Percentiles rank a stretch among this genome's conserved stretches.
Conservation (phyloP, 495 filamentous ascomycete genomes). For the Penicillium nucicola region DNA sequence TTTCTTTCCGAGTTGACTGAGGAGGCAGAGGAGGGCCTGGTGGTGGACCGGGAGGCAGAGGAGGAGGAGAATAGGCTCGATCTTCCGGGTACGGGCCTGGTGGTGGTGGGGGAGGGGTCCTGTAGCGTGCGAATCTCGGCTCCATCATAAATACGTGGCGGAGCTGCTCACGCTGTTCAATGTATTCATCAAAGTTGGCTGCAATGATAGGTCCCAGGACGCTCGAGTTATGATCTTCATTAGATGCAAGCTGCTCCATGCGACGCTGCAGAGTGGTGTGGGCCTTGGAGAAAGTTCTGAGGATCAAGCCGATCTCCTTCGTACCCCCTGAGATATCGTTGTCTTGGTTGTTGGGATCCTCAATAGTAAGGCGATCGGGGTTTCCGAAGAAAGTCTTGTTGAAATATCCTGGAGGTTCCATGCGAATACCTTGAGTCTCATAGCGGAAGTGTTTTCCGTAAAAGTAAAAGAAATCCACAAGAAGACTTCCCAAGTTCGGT, state of each 20-base stretch:
- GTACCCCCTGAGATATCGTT: constrained; percentile 90
- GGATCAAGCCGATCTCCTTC: constrained; percentile 57
- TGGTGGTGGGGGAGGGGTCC: constrained; percentile 14
- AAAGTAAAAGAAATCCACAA: constrained; percentile 83
- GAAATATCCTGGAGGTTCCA: constrained; percentile 67
- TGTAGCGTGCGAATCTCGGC: constrained; percentile 35
- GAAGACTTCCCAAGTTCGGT: constrained; percentile 68
- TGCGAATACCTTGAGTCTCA: constrained; percentile 61
- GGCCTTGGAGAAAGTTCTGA: constrained; percentile 61
- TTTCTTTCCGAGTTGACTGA: constrained; percentile 1
- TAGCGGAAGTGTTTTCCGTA: constrained; percentile 81
- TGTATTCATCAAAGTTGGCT: constrained; percentile 69
- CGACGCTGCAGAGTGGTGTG: constrained; percentile 28
- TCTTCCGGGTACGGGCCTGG: background rate
- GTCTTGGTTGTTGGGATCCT: constrained; percentile 77
- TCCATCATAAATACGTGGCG: constrained; percentile 42
- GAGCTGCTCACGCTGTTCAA: constrained; percentile 56
- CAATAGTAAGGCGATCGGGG: constrained; percentile 63
- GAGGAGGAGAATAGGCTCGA: constrained; percentile 19
- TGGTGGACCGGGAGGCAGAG: constrained; percentile 18
- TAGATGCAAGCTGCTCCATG: constrained; percentile 1
- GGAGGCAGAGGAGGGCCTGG: constrained; percentile 2
- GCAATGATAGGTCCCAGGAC: constrained; percentile 64
- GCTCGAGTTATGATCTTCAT: constrained; percentile 34
- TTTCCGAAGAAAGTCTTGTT: constrained; percentile 56